phyloP scores from a whole-genome alignment of 2,329 filamentous ascomycete species.

The Colletotrichum limetticola region DNA sequence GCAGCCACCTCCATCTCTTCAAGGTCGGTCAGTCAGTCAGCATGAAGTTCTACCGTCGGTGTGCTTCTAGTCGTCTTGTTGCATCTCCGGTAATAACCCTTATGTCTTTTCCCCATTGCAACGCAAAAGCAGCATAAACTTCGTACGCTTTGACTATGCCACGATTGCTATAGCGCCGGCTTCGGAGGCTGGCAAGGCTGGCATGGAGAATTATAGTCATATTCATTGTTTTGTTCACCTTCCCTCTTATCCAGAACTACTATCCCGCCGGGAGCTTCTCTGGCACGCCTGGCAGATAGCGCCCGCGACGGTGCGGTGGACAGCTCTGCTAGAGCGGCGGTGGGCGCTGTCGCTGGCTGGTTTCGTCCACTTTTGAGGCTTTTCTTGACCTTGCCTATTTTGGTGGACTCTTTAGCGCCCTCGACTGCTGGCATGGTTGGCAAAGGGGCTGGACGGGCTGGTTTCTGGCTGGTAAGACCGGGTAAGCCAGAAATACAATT shows the following conservation, averaged over 20 bases:
- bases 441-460: background rate
- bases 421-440: background rate
- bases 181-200: conserved; percentile 17
- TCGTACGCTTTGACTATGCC: background rate
- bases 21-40: background rate
- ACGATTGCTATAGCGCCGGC: conserved; percentile 3
- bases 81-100: background rate
- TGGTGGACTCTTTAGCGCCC: background rate
- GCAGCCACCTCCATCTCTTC: background rate
- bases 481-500: background rate
- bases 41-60: background rate
- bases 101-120: background rate
- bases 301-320: background rate
- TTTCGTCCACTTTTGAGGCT: conserved; percentile 17
- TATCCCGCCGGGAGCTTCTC: background rate
- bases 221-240: background rate
- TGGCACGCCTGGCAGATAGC: conserved; percentile 7
- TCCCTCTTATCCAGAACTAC: background rate
- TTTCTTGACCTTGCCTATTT: conserved; percentile 1
- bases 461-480: background rate
- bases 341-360: conserved; percentile 17
- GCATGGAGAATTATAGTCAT: background rate
- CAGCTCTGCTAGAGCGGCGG: background rate
- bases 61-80: background rate
- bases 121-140: background rate